These are phyloP conservation scores for Colletotrichum simmondsii DNA, from an alignment of 2,329 filamentous ascomycete species.

Conservation along the genomic window DNA sequence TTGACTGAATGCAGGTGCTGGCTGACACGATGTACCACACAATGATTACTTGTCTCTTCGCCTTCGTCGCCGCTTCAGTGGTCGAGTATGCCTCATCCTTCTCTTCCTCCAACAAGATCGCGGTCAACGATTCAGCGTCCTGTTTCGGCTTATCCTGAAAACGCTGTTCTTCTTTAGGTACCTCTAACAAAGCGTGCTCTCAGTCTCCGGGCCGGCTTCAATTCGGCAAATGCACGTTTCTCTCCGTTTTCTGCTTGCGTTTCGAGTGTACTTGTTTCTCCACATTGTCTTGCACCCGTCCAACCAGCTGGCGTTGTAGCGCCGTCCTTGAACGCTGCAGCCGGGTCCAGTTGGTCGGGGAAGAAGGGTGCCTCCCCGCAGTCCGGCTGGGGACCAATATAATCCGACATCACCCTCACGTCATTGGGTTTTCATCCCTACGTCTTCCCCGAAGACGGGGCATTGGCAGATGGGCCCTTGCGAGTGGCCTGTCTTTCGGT, in stretches of 20 bases:
- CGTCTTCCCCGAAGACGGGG: neutral
- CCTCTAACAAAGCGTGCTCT: neutral
- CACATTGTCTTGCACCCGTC: neutral
- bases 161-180: neutral
- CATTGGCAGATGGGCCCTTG: neutral
- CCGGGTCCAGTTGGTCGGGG: neutral
- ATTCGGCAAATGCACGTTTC: neutral
- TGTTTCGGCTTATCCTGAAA: neutral
- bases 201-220: neutral
- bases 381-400: too few relatives aligned
- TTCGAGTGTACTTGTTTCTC: neutral
- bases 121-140: neutral
- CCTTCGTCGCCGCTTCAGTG: neutral
- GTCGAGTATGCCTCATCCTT: neutral
- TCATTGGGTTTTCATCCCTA: constrained; percentile 18
- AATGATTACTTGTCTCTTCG: neutral
- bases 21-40: neutral
- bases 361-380: neutral
- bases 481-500: neutral
- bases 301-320: neutral
- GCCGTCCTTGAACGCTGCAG: neutral
- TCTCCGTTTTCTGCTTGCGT: neutral
- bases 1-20: neutral
- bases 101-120: neutral
- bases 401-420: constrained; percentile 11